These are phyloP conservation scores for Schizonepeta tenuifolia DNA, from an alignment of 257 asterid species.

Conservation along the genomic window DNA sequence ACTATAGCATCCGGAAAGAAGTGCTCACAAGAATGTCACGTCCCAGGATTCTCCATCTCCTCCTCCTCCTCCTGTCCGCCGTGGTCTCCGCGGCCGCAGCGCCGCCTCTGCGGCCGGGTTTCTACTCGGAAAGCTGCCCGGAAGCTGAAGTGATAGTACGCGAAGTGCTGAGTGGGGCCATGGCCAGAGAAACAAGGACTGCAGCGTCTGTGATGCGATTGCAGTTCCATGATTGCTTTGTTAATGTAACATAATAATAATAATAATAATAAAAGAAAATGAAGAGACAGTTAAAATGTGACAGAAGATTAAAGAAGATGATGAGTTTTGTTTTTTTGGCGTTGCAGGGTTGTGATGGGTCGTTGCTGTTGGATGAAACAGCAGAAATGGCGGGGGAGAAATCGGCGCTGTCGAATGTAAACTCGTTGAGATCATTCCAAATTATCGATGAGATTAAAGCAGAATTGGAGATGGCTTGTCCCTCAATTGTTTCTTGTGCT, in stretches of 20 bases:
- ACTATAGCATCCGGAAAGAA: constrained; percentile 13
- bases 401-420: constrained; percentile 66
- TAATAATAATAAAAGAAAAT: not conserved
- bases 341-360: constrained; percentile 88
- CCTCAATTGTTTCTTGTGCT: constrained; percentile 88
- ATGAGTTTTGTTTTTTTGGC: not conserved
- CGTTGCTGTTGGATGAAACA: constrained; percentile 87
- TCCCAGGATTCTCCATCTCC: constrained; percentile 31
- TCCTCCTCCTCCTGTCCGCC: constrained; percentile 31
- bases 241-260: constrained; percentile 50
- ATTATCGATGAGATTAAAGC: constrained; percentile 78
- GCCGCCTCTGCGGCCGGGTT: constrained; percentile 53
- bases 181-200: constrained; percentile 66
- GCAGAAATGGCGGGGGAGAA: constrained; percentile 80
- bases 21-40: constrained; percentile 40
- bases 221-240: constrained; percentile 95
- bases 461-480: constrained; percentile 66
- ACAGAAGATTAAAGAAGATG: not conserved
- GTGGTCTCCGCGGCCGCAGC: too few species aligned
- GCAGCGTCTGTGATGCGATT: constrained; percentile 93
- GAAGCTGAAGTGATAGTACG: constrained; percentile 69
- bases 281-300: not conserved
- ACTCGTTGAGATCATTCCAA: constrained; percentile 78
- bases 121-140: constrained; percentile 70
- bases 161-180: constrained; percentile 53